Base-by-base conservation (phyloP, 2,329 filamentous ascomycete genomes). In the Exutisphaerella laricina region DNA sequence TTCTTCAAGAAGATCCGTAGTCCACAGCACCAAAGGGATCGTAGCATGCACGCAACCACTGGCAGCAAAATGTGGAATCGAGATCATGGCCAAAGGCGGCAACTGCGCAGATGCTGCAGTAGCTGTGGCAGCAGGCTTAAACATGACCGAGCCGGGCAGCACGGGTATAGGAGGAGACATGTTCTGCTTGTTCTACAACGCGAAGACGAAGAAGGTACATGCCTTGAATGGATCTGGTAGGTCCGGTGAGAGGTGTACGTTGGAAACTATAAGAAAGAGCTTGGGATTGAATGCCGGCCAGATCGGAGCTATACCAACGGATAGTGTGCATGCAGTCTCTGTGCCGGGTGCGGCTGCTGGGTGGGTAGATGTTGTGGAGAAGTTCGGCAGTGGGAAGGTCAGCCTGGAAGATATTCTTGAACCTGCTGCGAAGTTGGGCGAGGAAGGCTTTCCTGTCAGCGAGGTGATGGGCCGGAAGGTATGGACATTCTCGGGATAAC, bases 81-180 rank as follows among this genome's bases (percentile, higher is more conserved):
- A 85, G 43, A 75, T 97, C 28, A 70, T 98, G n/a, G 78, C 82
- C 45, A 81, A 85, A 35, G 92, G 92, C 44, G 92, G 92, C 41
- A 98, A 97, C 70, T 88, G 88, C 49, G 92, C 89, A 54, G 90
- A 97, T 71, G 90, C 92, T n/a, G 90, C 92, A 6, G 87, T 97
- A 3, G 92, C 92, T 31, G 87, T 94, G 48, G 90, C 92, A 32
- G 92, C 92, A 22, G 88, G 82, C 4, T 73, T 98, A 43, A 97
- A 96, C 67, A 78, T 97, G 61, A 95, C 90, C 0, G 92, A 98
- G 62, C 92, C 92, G 5, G 81, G 82, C 46, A 92, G 85, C 4
- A 97, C 92, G 1, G 92, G 92, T 29, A 96, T 98, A 47, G 92
- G 92, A 44, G 92, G 92, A 50, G 92, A 98, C 68, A 88, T 95